Evolutionary conservation across 345 rosid species (phyloP).

Genomic region (Brassica juncea): DNA sequence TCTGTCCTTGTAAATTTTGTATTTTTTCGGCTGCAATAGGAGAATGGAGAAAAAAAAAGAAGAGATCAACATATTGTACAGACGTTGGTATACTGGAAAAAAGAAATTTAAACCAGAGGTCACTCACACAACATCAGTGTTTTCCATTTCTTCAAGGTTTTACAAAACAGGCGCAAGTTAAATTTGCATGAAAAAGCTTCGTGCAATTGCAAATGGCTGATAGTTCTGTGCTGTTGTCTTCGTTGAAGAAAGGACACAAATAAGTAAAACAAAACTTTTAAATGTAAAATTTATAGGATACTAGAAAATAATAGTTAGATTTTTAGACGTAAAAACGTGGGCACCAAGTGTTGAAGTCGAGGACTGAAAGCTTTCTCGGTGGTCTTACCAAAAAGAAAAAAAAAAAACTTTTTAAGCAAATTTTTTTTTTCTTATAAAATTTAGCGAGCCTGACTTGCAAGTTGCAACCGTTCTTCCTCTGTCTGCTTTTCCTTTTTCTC

Average conservation of each 20-base stretch:
- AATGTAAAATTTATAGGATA: neutral
- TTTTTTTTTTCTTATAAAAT: neutral
- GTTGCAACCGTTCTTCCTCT: constrained; percentile 10
- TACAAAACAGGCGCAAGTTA: neutral
- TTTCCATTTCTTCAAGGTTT: neutral
- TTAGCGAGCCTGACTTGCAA: constrained; percentile 1
- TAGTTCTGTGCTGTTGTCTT: neutral
- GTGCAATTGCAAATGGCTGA: neutral
- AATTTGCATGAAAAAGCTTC: neutral
- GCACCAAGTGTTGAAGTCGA: neutral
- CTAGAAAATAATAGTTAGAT: neutral
- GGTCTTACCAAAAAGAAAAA: too few relatives aligned
- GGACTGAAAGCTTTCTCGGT: too few relatives aligned
- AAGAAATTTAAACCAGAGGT: constrained; percentile 25
- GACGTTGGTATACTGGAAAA: constrained; percentile 34
- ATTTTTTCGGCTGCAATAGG: constrained; percentile 19
- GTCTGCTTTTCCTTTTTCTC: neutral
- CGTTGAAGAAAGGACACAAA: neutral
- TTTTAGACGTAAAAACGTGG: neutral
- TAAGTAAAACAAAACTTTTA: neutral
- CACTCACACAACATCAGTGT: neutral
- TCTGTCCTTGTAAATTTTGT: constrained; percentile 37
- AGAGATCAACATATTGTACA: constrained; percentile 32
- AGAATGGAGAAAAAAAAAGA: neutral
- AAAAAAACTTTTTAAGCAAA: too few relatives aligned